Base-by-base conservation (phyloP, 2,329 filamentous ascomycete species). In the Pestalotiopsis sp. region DNA sequence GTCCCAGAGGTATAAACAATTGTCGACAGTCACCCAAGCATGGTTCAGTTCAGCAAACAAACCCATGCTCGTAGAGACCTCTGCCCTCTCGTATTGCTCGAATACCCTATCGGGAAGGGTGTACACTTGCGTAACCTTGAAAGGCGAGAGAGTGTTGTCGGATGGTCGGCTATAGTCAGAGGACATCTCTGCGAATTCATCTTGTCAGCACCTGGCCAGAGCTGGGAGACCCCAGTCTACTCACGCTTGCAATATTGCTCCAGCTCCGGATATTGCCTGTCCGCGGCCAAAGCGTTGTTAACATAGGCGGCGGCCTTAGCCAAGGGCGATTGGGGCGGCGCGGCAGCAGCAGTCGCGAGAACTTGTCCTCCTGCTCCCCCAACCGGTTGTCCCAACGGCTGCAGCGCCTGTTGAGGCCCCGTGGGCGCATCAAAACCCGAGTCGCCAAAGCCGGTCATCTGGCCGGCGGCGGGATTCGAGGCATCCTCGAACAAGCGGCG, bases 1-100 rank as follows among this genome's bases (percentile, higher is more conserved):
- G 80, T 99, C 95, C 97, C 97, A 99, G 17, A 99, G 85, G 78
- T 98, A 99, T 58, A 99, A 85, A 70, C 93, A 93, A 81, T 97
- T 98, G 82, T 99, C 96, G 77, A 99, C 96, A 26, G 93, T 89
- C 66, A 97, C 92, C 92, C 94, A 99, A 38, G 95, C 96, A 80
- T 98, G 94, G 75, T 95, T 94, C 75, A 99, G 87, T 80, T 97
- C 93, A 20, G 96, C 93, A 79, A 99, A 98, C 40, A 99, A 84
- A 10, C 97, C 97, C 92, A 99, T 97, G 75, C 89, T 88, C n/a
- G 94, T 97, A 68, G 92, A 91, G 26, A 98, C 89, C 76, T 97
- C 91, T 68, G 93, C 92, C 64, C 89, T 86, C 74, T 99, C 97
- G 79, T 97, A 95, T 77, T 97, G 94, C 73, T 97, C 92, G 76